These are phyloP conservation scores for Rhizopus delemar DNA, from an alignment of 371 early-diverging fungal genomes.

Conservation along the genomic window DNA sequence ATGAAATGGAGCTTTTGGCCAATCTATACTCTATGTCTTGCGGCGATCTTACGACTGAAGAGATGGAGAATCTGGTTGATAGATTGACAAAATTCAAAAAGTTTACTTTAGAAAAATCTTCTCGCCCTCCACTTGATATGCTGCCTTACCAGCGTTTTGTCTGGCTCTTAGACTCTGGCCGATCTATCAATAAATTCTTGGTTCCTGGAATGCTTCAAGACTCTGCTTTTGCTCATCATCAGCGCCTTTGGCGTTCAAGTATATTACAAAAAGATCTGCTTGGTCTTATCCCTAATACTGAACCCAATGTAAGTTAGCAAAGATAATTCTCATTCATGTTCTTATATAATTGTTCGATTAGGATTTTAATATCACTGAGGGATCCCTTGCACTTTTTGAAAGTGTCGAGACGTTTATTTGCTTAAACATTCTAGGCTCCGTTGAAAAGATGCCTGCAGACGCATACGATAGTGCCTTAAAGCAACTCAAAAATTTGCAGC, in stretches of 20 bases:
- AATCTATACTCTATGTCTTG: slow-evolving; percentile 34
- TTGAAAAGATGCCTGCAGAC: slow-evolving; percentile 45
- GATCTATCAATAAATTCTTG: slow-evolving; percentile 23
- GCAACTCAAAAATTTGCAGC: slow-evolving; percentile 32
- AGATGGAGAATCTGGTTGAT: slow-evolving; percentile 17
- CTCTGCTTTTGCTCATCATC: slow-evolving; percentile 38
- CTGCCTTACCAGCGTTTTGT: slow-evolving; percentile 67
- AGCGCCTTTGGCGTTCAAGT: slow-evolving; percentile 47
- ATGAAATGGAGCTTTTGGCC: slow-evolving; percentile 58
- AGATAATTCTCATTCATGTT: background rate
- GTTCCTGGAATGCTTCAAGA: slow-evolving; percentile 46
- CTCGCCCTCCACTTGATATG: slow-evolving; percentile 66
- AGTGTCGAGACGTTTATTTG: slow-evolving; percentile 58
- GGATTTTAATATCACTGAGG: slow-evolving; percentile 44
- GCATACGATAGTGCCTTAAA: slow-evolving; percentile 39
- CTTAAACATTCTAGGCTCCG: slow-evolving; percentile 53
- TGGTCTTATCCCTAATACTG: slow-evolving; percentile 26
- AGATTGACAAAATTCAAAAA: slow-evolving; percentile 35
- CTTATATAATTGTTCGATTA: background rate
- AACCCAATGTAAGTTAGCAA: slow-evolving; percentile 25
- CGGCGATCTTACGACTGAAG: slow-evolving; percentile 8
- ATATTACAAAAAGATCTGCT: slow-evolving; percentile 32
- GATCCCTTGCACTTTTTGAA: slow-evolving; percentile 59
- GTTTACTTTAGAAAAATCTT: slow-evolving; percentile 53
- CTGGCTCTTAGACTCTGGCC: slow-evolving; percentile 59